Evolutionary conservation across 2,329 filamentous ascomycete species (phyloP), one percentile per base, ranked within the genome.

Genomic region (Amauroascus niger): DNA sequence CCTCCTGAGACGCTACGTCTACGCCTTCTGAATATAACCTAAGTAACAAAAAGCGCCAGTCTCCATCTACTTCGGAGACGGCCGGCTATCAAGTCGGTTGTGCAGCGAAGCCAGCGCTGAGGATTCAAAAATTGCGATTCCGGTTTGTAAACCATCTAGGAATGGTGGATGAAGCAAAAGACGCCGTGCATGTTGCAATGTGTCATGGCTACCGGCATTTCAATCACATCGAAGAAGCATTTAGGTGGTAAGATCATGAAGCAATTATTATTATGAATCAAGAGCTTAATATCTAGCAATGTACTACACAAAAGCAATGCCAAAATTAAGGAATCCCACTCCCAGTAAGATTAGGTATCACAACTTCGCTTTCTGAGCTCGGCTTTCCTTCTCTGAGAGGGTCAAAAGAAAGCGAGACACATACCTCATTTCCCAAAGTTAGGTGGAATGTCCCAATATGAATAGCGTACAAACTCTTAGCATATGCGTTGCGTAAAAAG

Each of bases 201-300:
- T 63, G 61, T 26, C 51, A 59, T 14, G 63, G 63, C 4, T 62
- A 61, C 13, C 40, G 49, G 11, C 62, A 62, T 0, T 59, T 74
- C 4, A 69, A 72, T 54, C 73, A 74, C 55, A 69, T 74, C 56
- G 72, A 75, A 53, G 70, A 74, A 58, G 64, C 66, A 14, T 74
- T 72, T 56, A 68, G 69, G 55, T 74, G 58, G 58, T 59, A 55
- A 50, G 30, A 41, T 16, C 22, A 41, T 9, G 13, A 9, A 41
- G n/a, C n/a, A n/a, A n/a, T n/a, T n/a, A n/a, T n/a, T n/a, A n/a
- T n/a, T n/a, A n/a, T n/a, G n/a, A n/a, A n/a, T n/a, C n/a, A n/a
- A n/a, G n/a, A n/a, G n/a, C n/a, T n/a, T n/a, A n/a, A n/a, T n/a
- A n/a, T n/a, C n/a, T n/a, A n/a, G n/a, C n/a, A n/a, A n/a, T n/a